Evolutionary conservation across 2,329 filamentous ascomycete genomes (phyloP), one percentile per base, ranked within the genome.

Genomic region (Fusarium napiforme): DNA sequence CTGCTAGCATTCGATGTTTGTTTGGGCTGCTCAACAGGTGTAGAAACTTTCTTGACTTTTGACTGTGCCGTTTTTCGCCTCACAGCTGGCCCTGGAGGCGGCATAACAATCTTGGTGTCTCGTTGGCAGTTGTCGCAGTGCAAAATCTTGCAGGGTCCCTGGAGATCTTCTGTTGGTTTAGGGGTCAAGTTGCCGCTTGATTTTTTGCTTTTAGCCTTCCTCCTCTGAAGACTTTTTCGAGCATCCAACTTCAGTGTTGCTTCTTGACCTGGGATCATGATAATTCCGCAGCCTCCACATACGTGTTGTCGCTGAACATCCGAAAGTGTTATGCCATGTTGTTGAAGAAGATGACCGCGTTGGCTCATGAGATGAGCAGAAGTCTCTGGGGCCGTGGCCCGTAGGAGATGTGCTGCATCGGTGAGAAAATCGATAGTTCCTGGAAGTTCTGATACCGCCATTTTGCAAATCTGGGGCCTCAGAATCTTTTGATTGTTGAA

Each of bases 241-340:
- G 78, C 68, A 30, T 85, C 79, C 4, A 88, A 77, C 19, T 81
- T 82, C 14, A 88, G 53, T 14, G 72, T 73, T 47, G 83, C 83
- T 5, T 81, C 83, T 14, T 85, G 84, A 0, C 89, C 89, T 4
- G 85, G 82, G 8, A 91, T 82, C 82, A 91, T 85, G 43, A 92
- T 89, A 69, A 87, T 85, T 21, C 91, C 90, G 76, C 91, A 93
- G 58, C 85, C 85, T 55, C 83, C 84, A 79, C 91, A 93, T 30
- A 86, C 82, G 64, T 86, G 87, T 70, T 90, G 86, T 57, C 84
- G 83, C 69, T 89, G 86, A n/a, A 83, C 75, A 23, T 89, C 86
- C 15, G 85, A 81, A 56, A 81, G 79, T 12, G 81, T 73, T 11
- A 88, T 71, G 47, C 84, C 83, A 71, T 87, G 82, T 57, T 85